Evolutionary conservation across 2,329 filamentous ascomycete genomes (phyloP), one percentile per base, ranked within the genome.

Genomic region (Botrytis fragariae): DNA sequence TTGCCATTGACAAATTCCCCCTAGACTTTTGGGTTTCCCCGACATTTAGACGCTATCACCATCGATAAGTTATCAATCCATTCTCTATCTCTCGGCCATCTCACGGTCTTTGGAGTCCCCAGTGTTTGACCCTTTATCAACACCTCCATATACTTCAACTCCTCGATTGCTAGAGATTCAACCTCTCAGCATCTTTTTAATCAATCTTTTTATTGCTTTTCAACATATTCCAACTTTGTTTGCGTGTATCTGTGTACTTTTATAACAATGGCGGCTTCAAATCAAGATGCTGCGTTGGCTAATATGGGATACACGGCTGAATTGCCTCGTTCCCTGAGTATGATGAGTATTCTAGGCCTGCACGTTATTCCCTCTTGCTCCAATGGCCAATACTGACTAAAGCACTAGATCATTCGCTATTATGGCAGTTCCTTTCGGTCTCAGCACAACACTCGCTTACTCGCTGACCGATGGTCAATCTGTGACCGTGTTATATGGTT

Each of bases 401-500:
- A 29, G 2, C 85, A 25, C 25, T 20, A 79, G 78, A 76, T 92
- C 90, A 62, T 93, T 93, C 79, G 91, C 91, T 69, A 93, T 93
- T 81, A 93, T 93, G 90, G 91, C 91, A 18, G 90, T 79, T 37
- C 78, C 78, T 22, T 79, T 79, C 37, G 78, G 76, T 51, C 84
- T 92, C 54, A 88, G 86, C 44, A 92, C 91, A 25, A 93, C 91
- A 1, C 84, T 93, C 75, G 90, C 88, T 82, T 91, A 92, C 79
- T 89, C 89, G 35, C 84, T 93, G 42, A 87, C 87, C 29, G 90
- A 93, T 80, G 91, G 91, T 35, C 89, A 92, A 80, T 86, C 86
- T 61, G 91, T 93, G 25, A 92, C 90, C 37, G 86, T 93, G 59
- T 83, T 93, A 76, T 93, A 89, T 86, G 91, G 91, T 59, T 93